Evolutionary conservation across 768 basidiomycete genomes (phyloP).

Genomic region (Macrolepiota dolichaula): DNA sequence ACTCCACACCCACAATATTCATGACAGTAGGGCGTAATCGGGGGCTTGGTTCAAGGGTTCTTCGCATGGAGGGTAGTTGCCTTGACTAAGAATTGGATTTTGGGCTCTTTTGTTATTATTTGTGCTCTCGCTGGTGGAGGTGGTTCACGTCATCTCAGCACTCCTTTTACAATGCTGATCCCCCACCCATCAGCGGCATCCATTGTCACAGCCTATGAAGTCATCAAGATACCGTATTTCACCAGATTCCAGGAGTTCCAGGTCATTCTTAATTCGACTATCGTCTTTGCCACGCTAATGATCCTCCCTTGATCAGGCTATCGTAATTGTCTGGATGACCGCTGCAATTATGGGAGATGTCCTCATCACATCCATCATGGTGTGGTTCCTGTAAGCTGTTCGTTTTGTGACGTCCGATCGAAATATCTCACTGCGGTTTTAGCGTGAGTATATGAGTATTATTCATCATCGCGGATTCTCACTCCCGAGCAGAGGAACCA

Average conservation of each 20-base stretch:
- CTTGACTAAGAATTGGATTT: constrained; percentile 15
- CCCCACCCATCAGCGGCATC: constrained; percentile 1
- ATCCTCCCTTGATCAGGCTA: constrained; percentile 4
- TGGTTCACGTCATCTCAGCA: background rate
- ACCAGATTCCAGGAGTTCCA: constrained; percentile 16
- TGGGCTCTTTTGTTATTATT: background rate
- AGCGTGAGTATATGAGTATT: background rate
- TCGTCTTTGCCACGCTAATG: background rate
- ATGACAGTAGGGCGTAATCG: constrained; percentile 12
- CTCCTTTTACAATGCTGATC: background rate
- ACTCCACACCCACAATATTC: background rate
- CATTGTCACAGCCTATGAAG: constrained; percentile 13
- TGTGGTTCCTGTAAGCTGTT: constrained; percentile 15
- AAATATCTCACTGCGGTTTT: background rate
- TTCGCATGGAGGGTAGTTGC: constrained; percentile 16
- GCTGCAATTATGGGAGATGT: constrained; percentile 13
- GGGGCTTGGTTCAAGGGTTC: constrained; percentile 13
- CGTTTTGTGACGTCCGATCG: background rate
- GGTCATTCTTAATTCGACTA: background rate
- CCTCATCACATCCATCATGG: constrained; percentile 15
- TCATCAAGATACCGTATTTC: constrained; percentile 12
- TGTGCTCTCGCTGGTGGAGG: constrained; percentile 14
- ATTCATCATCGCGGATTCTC: background rate
- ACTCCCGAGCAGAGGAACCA: constrained; percentile 14
- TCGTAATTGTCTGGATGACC: constrained; percentile 16